phyloP scores from a whole-genome alignment of 2,329 filamentous ascomycete genomes.

The Colletotrichum acutatum region DNA sequence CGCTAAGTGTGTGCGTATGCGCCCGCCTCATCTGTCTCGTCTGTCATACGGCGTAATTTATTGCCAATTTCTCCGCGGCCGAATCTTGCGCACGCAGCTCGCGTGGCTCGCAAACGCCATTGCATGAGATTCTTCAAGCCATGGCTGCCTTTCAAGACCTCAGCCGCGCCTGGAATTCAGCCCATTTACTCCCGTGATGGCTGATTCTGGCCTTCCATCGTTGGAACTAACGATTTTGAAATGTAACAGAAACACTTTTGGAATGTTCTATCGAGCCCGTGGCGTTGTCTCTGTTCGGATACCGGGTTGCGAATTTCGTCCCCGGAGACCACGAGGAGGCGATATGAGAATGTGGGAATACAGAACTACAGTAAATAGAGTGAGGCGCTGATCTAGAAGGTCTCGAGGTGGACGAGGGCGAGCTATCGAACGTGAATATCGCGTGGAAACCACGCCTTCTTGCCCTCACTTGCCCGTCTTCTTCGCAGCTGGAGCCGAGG shows the following conservation, averaged over 20 bases:
- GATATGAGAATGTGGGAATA: neutral
- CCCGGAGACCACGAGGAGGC: constrained; percentile 5
- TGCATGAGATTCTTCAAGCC: neutral
- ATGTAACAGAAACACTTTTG: constrained; percentile 6
- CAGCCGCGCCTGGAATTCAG: neutral
- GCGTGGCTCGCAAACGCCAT: neutral
- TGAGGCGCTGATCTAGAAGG: constrained; percentile 16
- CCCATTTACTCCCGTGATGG: neutral
- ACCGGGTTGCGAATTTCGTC: neutral
- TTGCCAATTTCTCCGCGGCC: neutral
- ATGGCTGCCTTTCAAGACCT: neutral
- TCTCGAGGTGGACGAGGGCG: neutral
- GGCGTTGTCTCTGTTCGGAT: neutral
- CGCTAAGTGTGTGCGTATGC: too few relatives aligned
- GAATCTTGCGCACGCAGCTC: neutral
- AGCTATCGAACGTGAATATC: neutral
- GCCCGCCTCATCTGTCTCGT: neutral
- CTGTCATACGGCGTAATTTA: constrained; percentile 3
- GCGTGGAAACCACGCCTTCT: neutral
- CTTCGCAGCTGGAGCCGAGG: constrained; percentile 11
- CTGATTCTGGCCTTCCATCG: constrained; percentile 1
- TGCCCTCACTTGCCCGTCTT: neutral
- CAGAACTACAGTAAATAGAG: neutral
- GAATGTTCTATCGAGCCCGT: constrained; percentile 17
- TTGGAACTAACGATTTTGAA: constrained; percentile 9